Percentiles rank a stretch among this genome's conserved stretches.
Evolutionary conservation across 129 eudicot species (phyloP).

Genomic region (Ambrosia artemisiifolia): DNA sequence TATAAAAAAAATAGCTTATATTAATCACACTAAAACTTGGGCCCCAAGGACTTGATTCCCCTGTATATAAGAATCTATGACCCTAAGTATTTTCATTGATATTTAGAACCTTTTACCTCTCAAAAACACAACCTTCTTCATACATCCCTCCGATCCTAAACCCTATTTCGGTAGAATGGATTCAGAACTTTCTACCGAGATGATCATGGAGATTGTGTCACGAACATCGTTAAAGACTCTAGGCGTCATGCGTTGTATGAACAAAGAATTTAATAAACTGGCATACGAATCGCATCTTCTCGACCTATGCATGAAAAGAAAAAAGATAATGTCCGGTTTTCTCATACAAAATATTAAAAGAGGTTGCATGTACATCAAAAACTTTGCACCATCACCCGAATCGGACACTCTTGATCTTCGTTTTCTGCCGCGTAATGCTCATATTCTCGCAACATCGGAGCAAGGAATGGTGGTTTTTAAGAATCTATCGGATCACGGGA

Average conservation of each 20-base stretch:
- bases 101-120: too few species aligned
- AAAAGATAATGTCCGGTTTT: neutral
- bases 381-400: constrained; percentile 10
- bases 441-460: constrained; percentile 2
- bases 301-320: neutral
- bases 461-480: constrained; percentile 16
- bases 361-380: neutral
- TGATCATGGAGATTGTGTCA: too few species aligned
- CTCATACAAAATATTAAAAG: neutral
- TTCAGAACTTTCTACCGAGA: too few species aligned
- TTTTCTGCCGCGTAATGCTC: neutral
- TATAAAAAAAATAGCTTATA: too few species aligned
- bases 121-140: too few species aligned
- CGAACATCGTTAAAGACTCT: too few species aligned
- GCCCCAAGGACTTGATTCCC: neutral
- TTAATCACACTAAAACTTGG: neutral
- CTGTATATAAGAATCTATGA: neutral
- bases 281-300: neutral
- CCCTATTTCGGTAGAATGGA: neutral
- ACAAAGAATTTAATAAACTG: neutral
- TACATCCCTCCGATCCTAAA: neutral
- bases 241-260: too few species aligned
- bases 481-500: neutral
- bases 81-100: too few species aligned
- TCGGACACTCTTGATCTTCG: constrained; percentile 4